phyloP scores from a whole-genome alignment of 345 rosid genomes.

The Durio zibethinus region DNA sequence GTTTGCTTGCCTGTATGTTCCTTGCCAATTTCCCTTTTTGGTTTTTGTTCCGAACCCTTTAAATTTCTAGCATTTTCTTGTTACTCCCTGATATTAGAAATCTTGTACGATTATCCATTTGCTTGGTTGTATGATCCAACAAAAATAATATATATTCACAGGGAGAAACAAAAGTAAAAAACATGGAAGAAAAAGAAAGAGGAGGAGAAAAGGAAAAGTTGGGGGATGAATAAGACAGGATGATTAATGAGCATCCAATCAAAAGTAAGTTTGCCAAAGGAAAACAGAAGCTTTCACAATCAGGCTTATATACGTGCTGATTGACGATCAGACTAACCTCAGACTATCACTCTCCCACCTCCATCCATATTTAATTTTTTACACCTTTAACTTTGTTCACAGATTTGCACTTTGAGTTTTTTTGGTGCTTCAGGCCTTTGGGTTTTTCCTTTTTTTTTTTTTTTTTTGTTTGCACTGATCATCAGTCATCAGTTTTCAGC shows the following conservation, averaged over 20 bases:
- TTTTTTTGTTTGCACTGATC: background rate
- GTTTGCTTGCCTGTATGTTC: background rate
- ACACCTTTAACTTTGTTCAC: background rate
- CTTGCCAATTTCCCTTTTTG: background rate
- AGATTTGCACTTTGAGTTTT: background rate
- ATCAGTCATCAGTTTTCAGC: background rate
- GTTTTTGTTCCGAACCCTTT: too few species aligned
- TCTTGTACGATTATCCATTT: too few species aligned
- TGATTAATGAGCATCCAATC: background rate
- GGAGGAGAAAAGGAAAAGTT: background rate
- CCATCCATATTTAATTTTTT: background rate
- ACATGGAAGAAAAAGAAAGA: background rate
- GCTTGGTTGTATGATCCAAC: too few species aligned
- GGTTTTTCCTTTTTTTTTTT: too few species aligned
- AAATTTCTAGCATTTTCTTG: background rate
- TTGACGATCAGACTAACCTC: background rate
- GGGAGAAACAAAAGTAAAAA: too few species aligned
- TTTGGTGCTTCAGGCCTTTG: background rate
- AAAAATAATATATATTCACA: too few species aligned
- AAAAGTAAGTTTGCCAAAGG: background rate
- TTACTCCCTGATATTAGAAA: too few species aligned
- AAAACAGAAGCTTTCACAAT: background rate
- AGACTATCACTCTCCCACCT: conserved; percentile 7
- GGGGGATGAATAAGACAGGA: background rate
- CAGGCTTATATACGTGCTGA: background rate